Evolutionary conservation across 345 rosid species (phyloP).

Genomic region (Heritiera fomes): DNA sequence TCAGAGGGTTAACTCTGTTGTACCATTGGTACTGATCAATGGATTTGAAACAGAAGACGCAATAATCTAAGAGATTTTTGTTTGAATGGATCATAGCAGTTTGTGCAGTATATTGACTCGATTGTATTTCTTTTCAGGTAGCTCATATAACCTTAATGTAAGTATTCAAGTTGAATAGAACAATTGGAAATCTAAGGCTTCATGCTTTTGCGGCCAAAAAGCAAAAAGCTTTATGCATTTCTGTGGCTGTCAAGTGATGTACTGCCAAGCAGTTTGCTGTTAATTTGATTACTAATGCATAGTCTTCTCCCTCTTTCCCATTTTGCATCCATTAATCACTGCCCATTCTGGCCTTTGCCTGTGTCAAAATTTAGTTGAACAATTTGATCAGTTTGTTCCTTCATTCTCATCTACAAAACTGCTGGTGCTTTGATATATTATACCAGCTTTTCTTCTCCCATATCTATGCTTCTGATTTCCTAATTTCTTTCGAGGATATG

Average conservation of each 20-base stretch:
- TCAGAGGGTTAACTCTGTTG: constrained; percentile 5
- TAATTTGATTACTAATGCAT: too few species aligned
- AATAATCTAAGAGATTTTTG: background rate
- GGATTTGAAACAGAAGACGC: background rate
- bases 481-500: too few species aligned
- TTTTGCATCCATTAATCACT: too few species aligned
- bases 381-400: too few species aligned
- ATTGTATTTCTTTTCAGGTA: background rate
- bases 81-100: background rate
- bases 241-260: background rate
- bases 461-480: too few species aligned
- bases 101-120: background rate
- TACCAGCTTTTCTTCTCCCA: too few species aligned
- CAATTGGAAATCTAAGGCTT: background rate
- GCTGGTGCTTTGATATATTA: too few species aligned
- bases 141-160: background rate
- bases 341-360: too few species aligned
- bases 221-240: too few species aligned
- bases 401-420: too few species aligned
- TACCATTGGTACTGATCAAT: constrained; percentile 8
- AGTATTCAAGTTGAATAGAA: background rate
- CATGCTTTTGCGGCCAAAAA: background rate
- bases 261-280: background rate
- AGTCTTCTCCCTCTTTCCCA: too few species aligned
- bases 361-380: too few species aligned